phyloP scores from a whole-genome alignment of 352 stramenopile genomes.

The Globisporangium carolinianum region DNA sequence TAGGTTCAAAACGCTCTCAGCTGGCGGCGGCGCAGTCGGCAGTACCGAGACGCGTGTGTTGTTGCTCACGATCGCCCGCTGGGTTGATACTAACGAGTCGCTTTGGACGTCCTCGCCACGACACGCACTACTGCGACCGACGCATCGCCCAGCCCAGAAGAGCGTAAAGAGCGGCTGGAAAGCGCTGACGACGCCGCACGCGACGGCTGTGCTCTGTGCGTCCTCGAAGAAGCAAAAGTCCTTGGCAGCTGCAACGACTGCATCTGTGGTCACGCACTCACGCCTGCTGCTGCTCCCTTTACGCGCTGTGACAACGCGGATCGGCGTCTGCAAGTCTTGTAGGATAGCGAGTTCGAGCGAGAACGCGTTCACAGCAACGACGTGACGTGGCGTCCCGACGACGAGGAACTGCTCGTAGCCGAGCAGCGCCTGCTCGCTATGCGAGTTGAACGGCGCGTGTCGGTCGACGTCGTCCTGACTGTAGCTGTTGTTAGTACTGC shows the following conservation, averaged over 20 bases:
- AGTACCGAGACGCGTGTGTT: constrained; percentile 39
- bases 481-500: not conserved
- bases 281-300: constrained; percentile 4
- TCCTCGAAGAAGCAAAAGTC: constrained; percentile 43
- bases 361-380: constrained; percentile 57
- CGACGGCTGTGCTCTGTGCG: constrained; percentile 13
- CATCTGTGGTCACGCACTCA: not conserved
- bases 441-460: constrained; percentile 30
- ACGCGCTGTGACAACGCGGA: not conserved
- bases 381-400: constrained; percentile 35
- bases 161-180: constrained; percentile 67
- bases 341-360: constrained; percentile 56
- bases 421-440: constrained; percentile 41
- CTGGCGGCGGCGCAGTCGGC: constrained; percentile 29
- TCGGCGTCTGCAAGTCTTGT: constrained; percentile 38
- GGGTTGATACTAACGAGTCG: not conserved
- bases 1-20: constrained; percentile 52
- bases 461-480: not conserved
- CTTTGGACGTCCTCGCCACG: not conserved
- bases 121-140: no score
- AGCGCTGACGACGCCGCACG: constrained; percentile 50
- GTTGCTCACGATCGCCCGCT: not conserved
- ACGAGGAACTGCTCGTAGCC: constrained; percentile 48
- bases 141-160: not conserved
- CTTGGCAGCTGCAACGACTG: constrained; percentile 39